Conservation (phyloP, 805 yeast species). For the Metschnikowia similis region DNA sequence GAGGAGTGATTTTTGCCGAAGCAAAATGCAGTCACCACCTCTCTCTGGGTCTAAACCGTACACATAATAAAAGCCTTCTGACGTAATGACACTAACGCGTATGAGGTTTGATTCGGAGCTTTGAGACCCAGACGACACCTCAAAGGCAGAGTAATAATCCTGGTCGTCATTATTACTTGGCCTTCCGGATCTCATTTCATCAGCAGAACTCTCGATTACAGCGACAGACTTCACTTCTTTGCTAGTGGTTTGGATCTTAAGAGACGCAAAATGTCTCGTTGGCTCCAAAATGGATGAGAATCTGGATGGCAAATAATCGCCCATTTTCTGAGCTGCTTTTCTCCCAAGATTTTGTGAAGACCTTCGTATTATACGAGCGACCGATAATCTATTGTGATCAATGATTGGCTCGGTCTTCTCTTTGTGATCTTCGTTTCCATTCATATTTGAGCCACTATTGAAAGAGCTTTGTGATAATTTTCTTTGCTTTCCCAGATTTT, state of each 20-base stretch:
- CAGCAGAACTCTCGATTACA: conserved; percentile 39
- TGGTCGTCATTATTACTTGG: conserved; percentile 10
- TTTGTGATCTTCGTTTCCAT: conserved; percentile 18
- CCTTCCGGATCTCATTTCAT: conserved; percentile 25
- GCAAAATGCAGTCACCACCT: conserved; percentile 88
- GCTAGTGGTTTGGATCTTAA: conserved; percentile 52
- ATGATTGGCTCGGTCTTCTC: conserved; percentile 56
- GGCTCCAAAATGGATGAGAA: conserved; percentile 85
- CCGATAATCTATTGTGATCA: conserved; percentile 65
- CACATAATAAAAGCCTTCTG: conserved; percentile 75
- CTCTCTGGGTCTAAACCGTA: conserved; percentile 79
- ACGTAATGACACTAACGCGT: conserved; percentile 69
- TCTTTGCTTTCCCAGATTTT: conserved; percentile 23
- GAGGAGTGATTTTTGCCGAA: conserved; percentile 62
- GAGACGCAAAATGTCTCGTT: conserved; percentile 83
- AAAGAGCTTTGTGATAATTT: conserved; percentile 38
- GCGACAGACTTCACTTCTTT: conserved; percentile 42
- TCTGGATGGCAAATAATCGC: conserved; percentile 77
- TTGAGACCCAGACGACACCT: conserved; percentile 4
- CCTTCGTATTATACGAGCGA: conserved; percentile 69
- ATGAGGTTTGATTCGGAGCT: conserved; percentile 22
- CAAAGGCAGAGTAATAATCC: conserved; percentile 3
- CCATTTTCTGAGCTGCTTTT: conserved; percentile 83
- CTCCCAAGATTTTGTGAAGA: conserved; percentile 76
- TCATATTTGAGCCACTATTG: conserved; percentile 28